These are phyloP conservation scores for Hevea brasiliensis DNA, from an alignment of 345 rosid species.

Conservation along the genomic window DNA sequence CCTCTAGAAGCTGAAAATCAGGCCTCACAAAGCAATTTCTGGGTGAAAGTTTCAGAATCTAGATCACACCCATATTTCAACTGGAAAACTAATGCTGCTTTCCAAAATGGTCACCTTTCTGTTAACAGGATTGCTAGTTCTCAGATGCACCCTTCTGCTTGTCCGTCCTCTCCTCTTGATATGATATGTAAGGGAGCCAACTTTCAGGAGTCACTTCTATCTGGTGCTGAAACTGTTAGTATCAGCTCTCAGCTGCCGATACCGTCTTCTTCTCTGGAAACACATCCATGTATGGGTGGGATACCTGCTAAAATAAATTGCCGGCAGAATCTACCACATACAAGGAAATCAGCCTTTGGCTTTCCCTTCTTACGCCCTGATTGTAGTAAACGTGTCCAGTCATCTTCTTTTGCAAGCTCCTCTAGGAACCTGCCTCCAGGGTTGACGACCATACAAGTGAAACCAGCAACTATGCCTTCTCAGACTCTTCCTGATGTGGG, in stretches of 20 bases:
- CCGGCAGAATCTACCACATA: conserved; percentile 31
- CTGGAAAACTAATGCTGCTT: conserved; percentile 30
- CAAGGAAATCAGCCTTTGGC: conserved; percentile 31
- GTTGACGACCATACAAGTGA: conserved; percentile 29
- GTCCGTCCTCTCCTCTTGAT: conserved; percentile 26
- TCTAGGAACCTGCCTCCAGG: conserved; percentile 43
- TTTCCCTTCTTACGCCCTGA: conserved; percentile 46
- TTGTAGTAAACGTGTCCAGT: conserved; percentile 27
- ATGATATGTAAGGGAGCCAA: conserved; percentile 22
- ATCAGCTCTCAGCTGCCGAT: conserved; percentile 29
- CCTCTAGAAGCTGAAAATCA: conserved; percentile 29
- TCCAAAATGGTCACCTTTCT: conserved; percentile 26
- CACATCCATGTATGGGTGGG: conserved; percentile 21
- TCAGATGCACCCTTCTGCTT: conserved; percentile 23
- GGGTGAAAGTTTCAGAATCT: conserved; percentile 27
- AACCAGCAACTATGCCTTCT: conserved; percentile 19
- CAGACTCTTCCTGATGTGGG: conserved; percentile 24
- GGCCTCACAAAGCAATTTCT: conserved; percentile 8
- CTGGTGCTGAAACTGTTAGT: conserved; percentile 28
- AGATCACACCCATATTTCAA: conserved; percentile 32
- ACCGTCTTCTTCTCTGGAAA: conserved; percentile 19
- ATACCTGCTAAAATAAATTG: conserved; percentile 26
- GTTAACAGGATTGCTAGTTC: conserved; percentile 18
- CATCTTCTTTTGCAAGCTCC: conserved; percentile 31
- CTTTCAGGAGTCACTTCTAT: conserved; percentile 33